Evolutionary conservation across 129 eudicot genomes (phyloP), one percentile per base, ranked within the genome.

Genomic region (Dittrichia graveolens): DNA sequence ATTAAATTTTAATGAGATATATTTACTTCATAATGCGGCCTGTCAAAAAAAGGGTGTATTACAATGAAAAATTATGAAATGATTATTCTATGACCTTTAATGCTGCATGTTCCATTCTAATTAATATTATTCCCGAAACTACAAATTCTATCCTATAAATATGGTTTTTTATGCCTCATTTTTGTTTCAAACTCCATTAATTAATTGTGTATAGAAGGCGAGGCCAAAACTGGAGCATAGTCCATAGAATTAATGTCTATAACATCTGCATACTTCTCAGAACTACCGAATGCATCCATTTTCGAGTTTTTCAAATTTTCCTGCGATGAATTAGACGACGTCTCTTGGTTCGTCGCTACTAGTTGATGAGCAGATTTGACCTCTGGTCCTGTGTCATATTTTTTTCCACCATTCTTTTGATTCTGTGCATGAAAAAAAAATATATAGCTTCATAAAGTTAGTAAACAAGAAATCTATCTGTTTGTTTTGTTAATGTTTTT

Each of bases 151-250:
- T 24, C 31, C 0, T 24, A 24, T n/a, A n/a, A n/a, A n/a, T 24
- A 24, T 24, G 31, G 31, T 24, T 24, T 24, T 24, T 24, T 59
- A 34, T 48, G 46, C 38, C 13, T 62, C 43, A 35, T 2, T 39
- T 46, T 15, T 19, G 16, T 63, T 9, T 71, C 56, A 56, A 45
- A 50, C 44, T 81, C 61, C 86, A 68, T 89, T n/a, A n/a, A n/a
- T n/a, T n/a, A n/a, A n/a, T n/a, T 89, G 83, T 89, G 92, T 54
- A 86, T 84, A 3, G 96, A 92, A 63, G 92, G 73, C 73, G 82
- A 84, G 73, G 86, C 80, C 47, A 72, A 77, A 34, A 88, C 89
- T 0, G 83, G 89, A 48, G 92, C 78, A 73, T 89, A 89, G 70
- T 89, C 96, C 96, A 89, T 86, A 54, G 67, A 89, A 9, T 83